Evolutionary conservation across 768 basidiomycete species (phyloP), one percentile per base, ranked within the genome.

Genomic region (Tylopilus sp.): DNA sequence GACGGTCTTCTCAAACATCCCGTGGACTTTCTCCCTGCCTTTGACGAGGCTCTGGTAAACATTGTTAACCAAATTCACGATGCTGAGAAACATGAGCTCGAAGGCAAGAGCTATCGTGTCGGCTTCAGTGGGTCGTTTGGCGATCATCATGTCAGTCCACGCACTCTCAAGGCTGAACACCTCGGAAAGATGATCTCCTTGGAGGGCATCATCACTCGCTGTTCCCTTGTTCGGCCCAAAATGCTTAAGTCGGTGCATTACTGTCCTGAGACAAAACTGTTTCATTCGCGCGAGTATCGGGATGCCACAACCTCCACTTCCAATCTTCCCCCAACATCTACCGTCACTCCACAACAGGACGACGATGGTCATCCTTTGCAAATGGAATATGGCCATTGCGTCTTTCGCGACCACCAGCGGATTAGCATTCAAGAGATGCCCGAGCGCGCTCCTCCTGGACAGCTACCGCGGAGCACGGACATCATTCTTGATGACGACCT

Each of bases 341-440:
- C 89, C 9, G 76, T 97, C 33, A 88, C 91, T 20, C 97, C 97
- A 5, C 88, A 93, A 70, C 85, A 85, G 40, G 94, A 98, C 68
- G 94, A 94, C 38, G 88, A 95, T 47, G 95, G 93, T 2, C 81
- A 84, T 63, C 75, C 82, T 20, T 74, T 99, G 44, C 82, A 93
- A 69, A 97, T 86, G 59, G 97, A 99, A 72, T 98, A 84, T 65
- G 97, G 97, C 5, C 76, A 86, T 56, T 91, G 88, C 65, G 81
- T 88, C 8, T 99, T 97, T 75, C 78, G 91, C 50, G 97, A 99
- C 71, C 92, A 98, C 70, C 97, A 99, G 71, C 85, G 93, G 57
- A 91, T 98, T 65, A 93, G 86, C 69, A 98, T 99, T 56, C 97
- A 99, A 73, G 97, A 99, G 66, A 98, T 99, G 95, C 97, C 97